Conservation (phyloP, 768 basidiomycete species). For the Porphyrellus cyaneotinctus region DNA sequence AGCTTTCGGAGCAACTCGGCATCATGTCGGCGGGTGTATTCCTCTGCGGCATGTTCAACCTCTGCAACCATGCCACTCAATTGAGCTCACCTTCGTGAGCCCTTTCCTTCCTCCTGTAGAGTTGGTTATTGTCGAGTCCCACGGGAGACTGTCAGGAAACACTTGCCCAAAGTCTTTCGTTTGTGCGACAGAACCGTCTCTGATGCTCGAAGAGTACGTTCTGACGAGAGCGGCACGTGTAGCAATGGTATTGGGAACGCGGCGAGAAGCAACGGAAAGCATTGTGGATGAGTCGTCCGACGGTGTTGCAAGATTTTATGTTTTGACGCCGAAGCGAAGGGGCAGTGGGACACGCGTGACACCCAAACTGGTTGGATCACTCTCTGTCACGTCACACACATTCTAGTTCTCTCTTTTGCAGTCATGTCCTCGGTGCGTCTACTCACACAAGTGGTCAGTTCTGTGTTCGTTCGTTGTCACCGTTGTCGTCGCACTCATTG, state of each 20-base stretch:
- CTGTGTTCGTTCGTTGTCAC: neutral
- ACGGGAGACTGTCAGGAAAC: neutral
- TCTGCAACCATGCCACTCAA: neutral
- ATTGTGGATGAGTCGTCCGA: slow-evolving; percentile 12
- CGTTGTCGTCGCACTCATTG: slow-evolving; percentile 12
- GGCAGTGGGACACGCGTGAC: too few relatives aligned
- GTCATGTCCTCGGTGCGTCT: slow-evolving; percentile 58
- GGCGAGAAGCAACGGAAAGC: slow-evolving; percentile 33
- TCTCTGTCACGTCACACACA: slow-evolving; percentile 42
- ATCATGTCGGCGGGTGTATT: slow-evolving; percentile 61
- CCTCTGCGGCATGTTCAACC: slow-evolving; percentile 41
- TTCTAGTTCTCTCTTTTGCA: slow-evolving; percentile 37
- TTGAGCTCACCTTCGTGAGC: slow-evolving; percentile 54
- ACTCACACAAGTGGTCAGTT: slow-evolving; percentile 51
- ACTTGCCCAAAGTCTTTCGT: slow-evolving; percentile 60
- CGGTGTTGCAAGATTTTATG: neutral
- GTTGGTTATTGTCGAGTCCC: neutral
- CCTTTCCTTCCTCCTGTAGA: slow-evolving; percentile 64
- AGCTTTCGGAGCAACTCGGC: slow-evolving; percentile 55
- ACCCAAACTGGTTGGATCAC: slow-evolving; percentile 24
- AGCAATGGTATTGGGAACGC: slow-evolving; percentile 36
- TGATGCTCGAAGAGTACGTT: slow-evolving; percentile 36
- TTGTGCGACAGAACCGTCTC: slow-evolving; percentile 58
- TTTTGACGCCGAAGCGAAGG: too few relatives aligned
- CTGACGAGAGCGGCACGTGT: slow-evolving; percentile 33